Percentiles rank a stretch among this genome's conserved stretches.
Conservation (phyloP, 768 basidiomycete species). For the Cytidiella melzeri region DNA sequence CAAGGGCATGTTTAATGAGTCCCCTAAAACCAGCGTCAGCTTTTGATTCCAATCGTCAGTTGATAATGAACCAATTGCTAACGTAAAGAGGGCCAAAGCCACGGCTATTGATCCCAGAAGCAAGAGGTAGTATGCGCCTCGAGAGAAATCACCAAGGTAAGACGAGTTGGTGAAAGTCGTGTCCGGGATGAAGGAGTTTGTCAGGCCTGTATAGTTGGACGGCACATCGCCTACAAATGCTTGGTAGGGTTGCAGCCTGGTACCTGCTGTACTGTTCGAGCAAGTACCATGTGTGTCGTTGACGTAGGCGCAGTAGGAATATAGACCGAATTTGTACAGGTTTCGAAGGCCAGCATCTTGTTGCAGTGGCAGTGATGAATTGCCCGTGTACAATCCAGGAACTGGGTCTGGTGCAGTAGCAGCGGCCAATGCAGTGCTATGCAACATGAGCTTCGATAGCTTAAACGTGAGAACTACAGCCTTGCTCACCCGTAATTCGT, state of each 20-base stretch:
- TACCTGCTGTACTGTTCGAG: constrained; percentile 52
- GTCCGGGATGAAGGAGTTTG: constrained; percentile 44
- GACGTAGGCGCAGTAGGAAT: constrained; percentile 72
- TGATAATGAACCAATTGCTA: constrained; percentile 21
- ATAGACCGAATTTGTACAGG: constrained; percentile 74
- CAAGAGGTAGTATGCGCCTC: constrained; percentile 70
- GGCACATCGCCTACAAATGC: constrained; percentile 63
- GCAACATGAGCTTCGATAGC: constrained; percentile 4
- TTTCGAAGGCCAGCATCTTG: constrained; percentile 55
- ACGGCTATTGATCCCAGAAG: constrained; percentile 67
- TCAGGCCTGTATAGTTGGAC: constrained; percentile 51
- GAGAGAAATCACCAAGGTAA: constrained; percentile 57
- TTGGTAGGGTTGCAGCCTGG: constrained; percentile 59
- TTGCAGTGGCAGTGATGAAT: constrained; percentile 57
- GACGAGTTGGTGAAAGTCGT: constrained; percentile 53
- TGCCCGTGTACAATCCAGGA: constrained; percentile 56
- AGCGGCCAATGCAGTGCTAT: constrained; percentile 45
- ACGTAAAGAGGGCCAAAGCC: constrained; percentile 62
- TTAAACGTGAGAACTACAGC: constrained; percentile 1
- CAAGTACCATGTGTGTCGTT: constrained; percentile 55
- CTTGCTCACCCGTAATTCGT: constrained; percentile 60
- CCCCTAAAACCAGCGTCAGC: constrained; percentile 39
- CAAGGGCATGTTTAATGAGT: constrained; percentile 52
- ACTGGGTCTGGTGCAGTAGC: constrained; percentile 51
- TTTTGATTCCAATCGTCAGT: too few relatives aligned